phyloP scores from a whole-genome alignment of 176 grass and related monocot species.

The Elaeis guineensis region DNA sequence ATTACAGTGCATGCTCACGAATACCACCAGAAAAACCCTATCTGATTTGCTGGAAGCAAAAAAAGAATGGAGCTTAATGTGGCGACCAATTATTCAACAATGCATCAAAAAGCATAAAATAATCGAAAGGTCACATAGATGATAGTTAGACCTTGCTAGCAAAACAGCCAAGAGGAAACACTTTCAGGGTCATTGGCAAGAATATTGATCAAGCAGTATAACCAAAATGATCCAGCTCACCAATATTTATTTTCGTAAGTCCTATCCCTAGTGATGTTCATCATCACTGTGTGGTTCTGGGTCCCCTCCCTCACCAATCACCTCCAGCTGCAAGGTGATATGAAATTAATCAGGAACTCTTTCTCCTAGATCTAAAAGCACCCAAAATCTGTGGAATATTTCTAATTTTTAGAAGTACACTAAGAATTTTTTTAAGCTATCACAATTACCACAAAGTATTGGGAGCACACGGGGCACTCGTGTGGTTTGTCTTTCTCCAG shows the following conservation, averaged over 20 bases:
- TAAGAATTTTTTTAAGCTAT: not conserved
- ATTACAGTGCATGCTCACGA: too few species aligned
- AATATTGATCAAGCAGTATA: conserved; percentile 35
- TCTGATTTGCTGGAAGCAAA: not conserved
- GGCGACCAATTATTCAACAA: conserved; percentile 51
- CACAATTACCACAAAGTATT: conserved; percentile 75
- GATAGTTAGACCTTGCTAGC: conserved; percentile 15
- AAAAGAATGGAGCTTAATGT: conserved; percentile 17
- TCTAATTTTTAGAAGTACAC: too few species aligned
- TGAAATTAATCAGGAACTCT: too few species aligned
- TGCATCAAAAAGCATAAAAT: conserved; percentile 20
- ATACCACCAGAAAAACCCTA: too few species aligned
- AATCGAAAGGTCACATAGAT: conserved; percentile 28
- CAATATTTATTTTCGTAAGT: conserved; percentile 42
- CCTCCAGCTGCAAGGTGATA: conserved; percentile 62
- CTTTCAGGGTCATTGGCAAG: conserved; percentile 46
- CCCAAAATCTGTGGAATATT: too few species aligned
- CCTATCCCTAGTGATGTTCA: conserved; percentile 39
- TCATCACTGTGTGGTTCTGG: conserved; percentile 64
- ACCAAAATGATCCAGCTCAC: conserved; percentile 31
- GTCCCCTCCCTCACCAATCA: conserved; percentile 79
- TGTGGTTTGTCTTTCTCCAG: conserved; percentile 89
- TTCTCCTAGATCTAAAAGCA: too few species aligned
- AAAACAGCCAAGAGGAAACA: conserved; percentile 40
- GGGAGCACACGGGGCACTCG: conserved; percentile 88